Base-by-base conservation (phyloP, 208 protist species). In the Crithidia sp. region DNA sequence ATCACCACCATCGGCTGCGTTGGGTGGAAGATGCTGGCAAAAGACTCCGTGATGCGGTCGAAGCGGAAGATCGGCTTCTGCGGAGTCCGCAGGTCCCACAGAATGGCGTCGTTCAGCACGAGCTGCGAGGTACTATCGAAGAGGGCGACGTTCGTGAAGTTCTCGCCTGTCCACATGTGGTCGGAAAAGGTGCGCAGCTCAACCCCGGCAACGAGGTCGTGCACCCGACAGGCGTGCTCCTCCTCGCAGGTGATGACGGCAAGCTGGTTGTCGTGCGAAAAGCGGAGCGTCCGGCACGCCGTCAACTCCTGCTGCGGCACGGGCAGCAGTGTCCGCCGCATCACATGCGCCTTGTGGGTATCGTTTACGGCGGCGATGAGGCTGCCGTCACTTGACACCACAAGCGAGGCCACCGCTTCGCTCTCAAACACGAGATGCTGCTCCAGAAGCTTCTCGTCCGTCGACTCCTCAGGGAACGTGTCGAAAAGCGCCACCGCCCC, bases 371-470 rank as follows among this genome's bases (percentile, higher is more conserved):
- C 86, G 37, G 83, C 79, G 37, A 96, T 64, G 12, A 95, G 71
- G 17, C 68, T 50, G 17, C 79, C 81, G 60, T 94, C 79, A 63
- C 59, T 47, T 3, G 90, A 94, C n/a, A 89, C 83, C 47, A 82
- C 80, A 40, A 96, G 54, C 7, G 79, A 71, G 9, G 74, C 47
- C 13, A 96, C 81, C 61, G 79, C 77, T 65, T 94, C 87, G 49
- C 91, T 89, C 64, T 96, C 92, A 67, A 95, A 95, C 16, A 94
- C 77, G 39, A 94, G 52, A 63, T 95, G 92, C 65, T 95, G 89
- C 75, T 94, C 89, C 17, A 93, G 73, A 6, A 94, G 75, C 61
- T 94, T 94, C 57, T 95, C 88, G 43, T 81, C 78, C 49, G 76
- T 78, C 10, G 73, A 68, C 52, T 95, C 88, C 61, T 93, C 89